phyloP scores from a whole-genome alignment of 371 early-diverging fungal species.

The Zychaea mexicana region DNA sequence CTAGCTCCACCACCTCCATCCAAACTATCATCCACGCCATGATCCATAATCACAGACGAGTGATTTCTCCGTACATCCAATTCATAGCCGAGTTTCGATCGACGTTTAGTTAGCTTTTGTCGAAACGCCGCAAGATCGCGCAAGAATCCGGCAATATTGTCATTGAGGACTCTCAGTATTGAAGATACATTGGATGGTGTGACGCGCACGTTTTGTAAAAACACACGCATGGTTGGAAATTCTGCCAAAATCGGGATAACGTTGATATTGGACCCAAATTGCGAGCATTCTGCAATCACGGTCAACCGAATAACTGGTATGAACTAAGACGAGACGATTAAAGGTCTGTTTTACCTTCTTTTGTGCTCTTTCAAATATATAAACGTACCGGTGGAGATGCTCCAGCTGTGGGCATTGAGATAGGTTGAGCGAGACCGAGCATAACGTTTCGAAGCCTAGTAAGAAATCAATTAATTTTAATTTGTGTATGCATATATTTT shows the following conservation, averaged over 20 bases:
- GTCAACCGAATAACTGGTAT: slow-evolving; percentile 69
- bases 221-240: slow-evolving; percentile 67
- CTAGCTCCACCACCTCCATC: not conserved
- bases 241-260: slow-evolving; percentile 57
- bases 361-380: not conserved
- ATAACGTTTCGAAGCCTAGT: slow-evolving; percentile 31
- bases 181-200: slow-evolving; percentile 43
- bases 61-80: slow-evolving; percentile 57
- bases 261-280: slow-evolving; percentile 65
- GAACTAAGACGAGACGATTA: slow-evolving; percentile 32
- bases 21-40: slow-evolving; percentile 9
- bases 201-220: slow-evolving; percentile 66
- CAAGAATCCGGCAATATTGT: slow-evolving; percentile 61
- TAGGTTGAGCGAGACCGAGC: slow-evolving; percentile 31
- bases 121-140: slow-evolving; percentile 58
- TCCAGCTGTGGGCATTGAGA: slow-evolving; percentile 12
- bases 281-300: slow-evolving; percentile 75
- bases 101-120: slow-evolving; percentile 39
- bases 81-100: slow-evolving; percentile 49
- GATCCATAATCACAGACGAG: slow-evolving; percentile 24
- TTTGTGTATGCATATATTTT: too few relatives aligned
- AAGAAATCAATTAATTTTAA: not conserved
- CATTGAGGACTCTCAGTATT: slow-evolving; percentile 54
- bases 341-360: not conserved
- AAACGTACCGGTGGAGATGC: slow-evolving; percentile 7